phyloP scores from a whole-genome alignment of 768 basidiomycete species.

The Boletellus ananas region DNA sequence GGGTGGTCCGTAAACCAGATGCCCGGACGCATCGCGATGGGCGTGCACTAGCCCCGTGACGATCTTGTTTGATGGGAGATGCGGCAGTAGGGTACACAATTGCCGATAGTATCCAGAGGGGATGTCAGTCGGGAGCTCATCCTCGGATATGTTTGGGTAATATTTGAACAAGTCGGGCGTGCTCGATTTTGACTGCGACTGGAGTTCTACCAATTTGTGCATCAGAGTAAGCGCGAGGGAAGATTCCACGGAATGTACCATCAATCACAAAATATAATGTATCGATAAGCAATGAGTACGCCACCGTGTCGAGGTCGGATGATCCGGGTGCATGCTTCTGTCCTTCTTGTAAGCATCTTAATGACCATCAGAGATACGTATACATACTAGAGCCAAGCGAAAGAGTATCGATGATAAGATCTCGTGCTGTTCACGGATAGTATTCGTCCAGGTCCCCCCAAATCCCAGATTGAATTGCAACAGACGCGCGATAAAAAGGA shows the following conservation, averaged over 20 bases:
- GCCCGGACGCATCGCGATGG: slow-evolving; percentile 52
- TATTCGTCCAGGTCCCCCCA: slow-evolving; percentile 51
- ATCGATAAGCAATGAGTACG: slow-evolving; percentile 67
- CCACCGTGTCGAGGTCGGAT: slow-evolving; percentile 46
- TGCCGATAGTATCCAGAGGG: slow-evolving; percentile 57
- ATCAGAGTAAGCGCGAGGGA: background rate
- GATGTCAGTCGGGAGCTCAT: slow-evolving; percentile 51
- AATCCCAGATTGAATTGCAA: slow-evolving; percentile 74
- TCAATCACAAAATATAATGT: slow-evolving; percentile 72
- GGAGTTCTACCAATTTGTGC: slow-evolving; percentile 48
- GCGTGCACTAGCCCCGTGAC: slow-evolving; percentile 59
- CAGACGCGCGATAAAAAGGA: slow-evolving; percentile 60
- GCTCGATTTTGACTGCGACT: slow-evolving; percentile 50
- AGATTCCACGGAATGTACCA: slow-evolving; percentile 41
- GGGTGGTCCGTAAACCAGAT: slow-evolving; percentile 43
- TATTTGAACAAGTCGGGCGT: slow-evolving; percentile 57
- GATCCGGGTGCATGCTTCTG: slow-evolving; percentile 56
- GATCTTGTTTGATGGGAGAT: slow-evolving; percentile 45
- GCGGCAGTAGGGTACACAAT: slow-evolving; percentile 55
- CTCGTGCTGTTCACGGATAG: slow-evolving; percentile 44
- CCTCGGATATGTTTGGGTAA: slow-evolving; percentile 51
- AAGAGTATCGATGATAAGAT: slow-evolving; percentile 44
- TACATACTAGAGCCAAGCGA: slow-evolving; percentile 49
- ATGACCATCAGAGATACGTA: background rate
- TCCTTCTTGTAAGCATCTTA: slow-evolving; percentile 1